Evolutionary conservation across 345 rosid genomes (phyloP).

Genomic region (Salix suchowensis): DNA sequence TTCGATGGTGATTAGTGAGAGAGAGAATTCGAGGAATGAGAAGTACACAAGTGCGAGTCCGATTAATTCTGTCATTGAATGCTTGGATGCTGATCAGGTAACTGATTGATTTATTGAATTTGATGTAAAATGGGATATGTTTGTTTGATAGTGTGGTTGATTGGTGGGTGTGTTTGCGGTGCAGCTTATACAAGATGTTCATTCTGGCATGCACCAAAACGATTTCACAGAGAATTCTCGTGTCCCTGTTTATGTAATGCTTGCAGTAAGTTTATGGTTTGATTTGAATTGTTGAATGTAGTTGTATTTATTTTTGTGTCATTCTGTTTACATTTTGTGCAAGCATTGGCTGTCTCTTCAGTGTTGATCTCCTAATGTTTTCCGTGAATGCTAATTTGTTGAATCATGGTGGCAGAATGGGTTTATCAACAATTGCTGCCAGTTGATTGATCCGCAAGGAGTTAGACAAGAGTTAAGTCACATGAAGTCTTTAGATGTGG

Average conservation of each 20-base stretch:
- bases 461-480: constrained; percentile 65
- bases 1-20: constrained; percentile 75
- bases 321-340: background rate
- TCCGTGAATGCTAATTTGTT: too few relatives aligned
- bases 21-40: constrained; percentile 47
- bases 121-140: background rate
- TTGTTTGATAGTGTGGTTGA: background rate
- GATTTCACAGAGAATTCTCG: constrained; percentile 50
- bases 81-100: constrained; percentile 93
- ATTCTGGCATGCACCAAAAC: constrained; percentile 48
- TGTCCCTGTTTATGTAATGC: constrained; percentile 78
- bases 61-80: constrained; percentile 56
- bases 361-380: too few relatives aligned
- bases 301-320: background rate
- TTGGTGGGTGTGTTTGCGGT: background rate
- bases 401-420: constrained; percentile 43
- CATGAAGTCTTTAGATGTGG: constrained; percentile 68
- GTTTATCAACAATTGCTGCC: constrained; percentile 63
- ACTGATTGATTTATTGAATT: background rate
- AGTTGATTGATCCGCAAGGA: constrained; percentile 68
- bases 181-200: constrained; percentile 87
- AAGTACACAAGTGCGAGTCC: constrained; percentile 56
- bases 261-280: constrained; percentile 51
- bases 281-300: background rate
- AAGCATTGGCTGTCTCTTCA: too few relatives aligned